These are phyloP conservation scores for Stygiomarasmius scandens DNA, from an alignment of 1,284 basidiomycete species.

Conservation along the genomic window DNA sequence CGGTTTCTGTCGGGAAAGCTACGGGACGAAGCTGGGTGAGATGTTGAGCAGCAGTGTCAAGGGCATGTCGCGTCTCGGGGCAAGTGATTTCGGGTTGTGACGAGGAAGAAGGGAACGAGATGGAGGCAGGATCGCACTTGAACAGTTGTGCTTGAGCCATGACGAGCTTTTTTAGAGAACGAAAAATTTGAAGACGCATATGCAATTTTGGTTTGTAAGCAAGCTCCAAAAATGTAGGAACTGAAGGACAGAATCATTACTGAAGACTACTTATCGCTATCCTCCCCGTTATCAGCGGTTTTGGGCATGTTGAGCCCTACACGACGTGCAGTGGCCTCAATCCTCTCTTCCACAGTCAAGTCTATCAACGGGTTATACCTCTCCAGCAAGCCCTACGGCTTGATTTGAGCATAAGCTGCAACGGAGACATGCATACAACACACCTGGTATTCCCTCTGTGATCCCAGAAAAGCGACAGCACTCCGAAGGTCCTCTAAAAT, in stretches of 20 bases:
- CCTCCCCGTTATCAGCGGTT: slow-evolving; percentile 17
- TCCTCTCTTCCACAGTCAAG: slow-evolving; percentile 76
- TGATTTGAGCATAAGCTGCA: not conserved
- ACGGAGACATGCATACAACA: not conserved
- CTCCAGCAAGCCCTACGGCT: slow-evolving; percentile 65
- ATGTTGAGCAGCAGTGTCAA: slow-evolving; percentile 51
- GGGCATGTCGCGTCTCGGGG: slow-evolving; percentile 45
- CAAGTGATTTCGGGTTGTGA: slow-evolving; percentile 47
- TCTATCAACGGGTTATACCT: slow-evolving; percentile 87
- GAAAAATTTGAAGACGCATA: slow-evolving; percentile 8
- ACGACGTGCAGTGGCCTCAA: slow-evolving; percentile 82
- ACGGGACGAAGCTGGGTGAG: slow-evolving; percentile 58
- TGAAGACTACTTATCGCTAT: not conserved
- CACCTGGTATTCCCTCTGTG: slow-evolving; percentile 64
- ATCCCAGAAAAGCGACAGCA: slow-evolving; percentile 69
- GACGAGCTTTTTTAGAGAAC: slow-evolving; percentile 14
- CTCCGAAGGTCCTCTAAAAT: slow-evolving; percentile 61
- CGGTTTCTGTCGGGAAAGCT: slow-evolving; percentile 97
- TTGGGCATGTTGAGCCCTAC: slow-evolving; percentile 82
- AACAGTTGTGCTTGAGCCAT: slow-evolving; percentile 43
- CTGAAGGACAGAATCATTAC: not conserved
- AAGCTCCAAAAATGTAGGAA: not conserved
- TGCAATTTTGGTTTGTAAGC: not conserved
- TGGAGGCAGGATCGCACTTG: slow-evolving; percentile 57
- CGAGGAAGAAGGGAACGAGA: slow-evolving; percentile 46